These are phyloP conservation scores for Fraxinus americana DNA, from an alignment of 257 asterid genomes.

Conservation along the genomic window DNA sequence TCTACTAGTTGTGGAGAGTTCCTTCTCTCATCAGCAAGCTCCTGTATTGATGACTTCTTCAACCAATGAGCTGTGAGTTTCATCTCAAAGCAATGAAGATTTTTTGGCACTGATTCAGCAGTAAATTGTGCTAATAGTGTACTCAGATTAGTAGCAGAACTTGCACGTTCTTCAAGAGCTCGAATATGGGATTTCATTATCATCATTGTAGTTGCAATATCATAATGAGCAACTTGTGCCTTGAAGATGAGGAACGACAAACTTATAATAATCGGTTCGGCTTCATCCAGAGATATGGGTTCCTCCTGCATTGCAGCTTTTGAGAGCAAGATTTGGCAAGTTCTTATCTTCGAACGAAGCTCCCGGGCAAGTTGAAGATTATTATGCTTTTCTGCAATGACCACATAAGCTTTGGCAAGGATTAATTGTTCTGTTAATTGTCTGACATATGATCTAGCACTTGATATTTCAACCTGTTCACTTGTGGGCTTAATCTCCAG, in stretches of 20 bases:
- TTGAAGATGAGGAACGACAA: constrained; percentile 75
- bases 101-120: constrained; percentile 76
- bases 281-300: constrained; percentile 76
- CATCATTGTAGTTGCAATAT: constrained; percentile 79
- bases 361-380: constrained; percentile 90
- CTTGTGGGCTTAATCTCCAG: constrained; percentile 62
- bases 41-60: constrained; percentile 45
- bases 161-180: constrained; percentile 78
- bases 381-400: constrained; percentile 80
- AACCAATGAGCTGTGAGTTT: constrained; percentile 73
- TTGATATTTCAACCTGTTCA: constrained; percentile 49
- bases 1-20: constrained; percentile 77
- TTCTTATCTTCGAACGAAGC: constrained; percentile 75
- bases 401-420: constrained; percentile 85
- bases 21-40: constrained; percentile 57
- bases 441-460: constrained; percentile 74
- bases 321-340: constrained; percentile 74
- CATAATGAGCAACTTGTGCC: constrained; percentile 86
- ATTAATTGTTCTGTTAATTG: constrained; percentile 87
- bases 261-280: constrained; percentile 71
- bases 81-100: constrained; percentile 66
- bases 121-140: constrained; percentile 70
- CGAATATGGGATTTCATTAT: constrained; percentile 86
- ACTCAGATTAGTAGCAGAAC: constrained; percentile 66
- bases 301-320: constrained; percentile 80